Base-by-base conservation (phyloP, 2,329 filamentous ascomycete genomes). In the Aspergillus sp. region DNA sequence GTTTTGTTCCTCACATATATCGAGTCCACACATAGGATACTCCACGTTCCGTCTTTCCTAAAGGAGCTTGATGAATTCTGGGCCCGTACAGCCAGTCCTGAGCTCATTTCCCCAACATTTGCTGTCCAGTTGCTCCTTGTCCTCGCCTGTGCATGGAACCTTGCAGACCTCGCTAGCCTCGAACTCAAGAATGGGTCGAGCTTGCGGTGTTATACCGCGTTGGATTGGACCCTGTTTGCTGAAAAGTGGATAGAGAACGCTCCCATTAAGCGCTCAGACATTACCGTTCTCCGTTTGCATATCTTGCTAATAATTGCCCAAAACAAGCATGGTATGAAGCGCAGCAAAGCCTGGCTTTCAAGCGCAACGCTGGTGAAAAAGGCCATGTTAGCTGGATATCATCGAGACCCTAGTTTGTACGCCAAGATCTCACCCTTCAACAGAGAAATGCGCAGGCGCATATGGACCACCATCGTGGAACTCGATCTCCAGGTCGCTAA, bases 231-330 rank as follows among this genome's bases (percentile, higher is more conserved):
- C 61, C 86, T 89, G 53, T 96, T 98, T 88, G 92, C 93, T 3
- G 94, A 97, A 74, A 87, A 89, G 2, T 90, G 97, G 63, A 82
- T 98, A 46, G 91, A 96, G 71, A 90, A 94, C 71, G 91, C 93
- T 0, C 87, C 80, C 50, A 79, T 83, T 48, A 87, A 86, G 68
- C 81, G 84, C 17, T 78, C 83, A 3, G 82, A 81, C 2, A 74
- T 84, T 1, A 73, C 70, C 2, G 77, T 81, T 60, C 80, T 85
- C 46, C 84, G 85, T 38, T 73, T 85, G 3, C 79, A 82, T 15
- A 82, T 84, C 56, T 72, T 87, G 23, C 70, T 83, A 11, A 71
- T 84, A 6, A 74, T 85, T 7, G 82, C 84, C 0, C 82, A 81
- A 59, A 80, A 82, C 45, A 76, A 76, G 3, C 83, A 82, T 59